These are phyloP conservation scores for Geoglossum glabrum DNA, from an alignment of 495 filamentous ascomycete genomes.

Conservation along the genomic window DNA sequence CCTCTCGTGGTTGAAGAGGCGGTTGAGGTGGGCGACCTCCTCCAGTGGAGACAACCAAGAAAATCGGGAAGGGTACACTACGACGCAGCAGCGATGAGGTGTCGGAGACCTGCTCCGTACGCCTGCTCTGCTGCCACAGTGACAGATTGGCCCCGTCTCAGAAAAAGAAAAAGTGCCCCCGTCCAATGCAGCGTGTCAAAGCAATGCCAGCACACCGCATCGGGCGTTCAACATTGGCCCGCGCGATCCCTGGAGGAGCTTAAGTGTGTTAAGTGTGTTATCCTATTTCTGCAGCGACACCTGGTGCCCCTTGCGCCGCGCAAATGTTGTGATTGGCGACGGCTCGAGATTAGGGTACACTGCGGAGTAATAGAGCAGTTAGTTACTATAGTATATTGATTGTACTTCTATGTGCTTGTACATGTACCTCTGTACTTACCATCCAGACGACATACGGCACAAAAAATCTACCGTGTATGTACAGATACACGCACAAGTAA, in stretches of 20 bases:
- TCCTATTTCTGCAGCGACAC: not conserved
- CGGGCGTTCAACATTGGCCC: not conserved
- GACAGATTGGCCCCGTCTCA: not conserved
- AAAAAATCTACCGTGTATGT: no score
- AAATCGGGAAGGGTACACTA: not conserved
- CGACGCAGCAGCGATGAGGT: not conserved
- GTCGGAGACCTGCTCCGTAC: not conserved
- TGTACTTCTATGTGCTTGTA: no score
- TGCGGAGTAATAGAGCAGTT: no score
- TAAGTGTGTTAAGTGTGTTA: no score
- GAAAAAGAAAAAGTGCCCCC: not conserved
- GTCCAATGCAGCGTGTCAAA: not conserved
- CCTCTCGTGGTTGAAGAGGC: not conserved
- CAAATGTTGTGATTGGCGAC: not conserved
- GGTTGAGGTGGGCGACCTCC: not conserved
- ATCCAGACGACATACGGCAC: no score
- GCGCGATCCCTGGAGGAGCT: not conserved
- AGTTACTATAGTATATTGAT: no score
- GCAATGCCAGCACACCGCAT: not conserved
- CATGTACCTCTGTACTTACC: no score
- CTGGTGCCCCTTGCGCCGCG: not conserved
- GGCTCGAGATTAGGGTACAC: not conserved
- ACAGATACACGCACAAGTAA: no score
- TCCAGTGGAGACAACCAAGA: not conserved
- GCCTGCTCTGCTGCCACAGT: not conserved